These are phyloP conservation scores for Pseudonitzschia multiseries DNA, from an alignment of 108 stramenopile species.

Conservation along the genomic window DNA sequence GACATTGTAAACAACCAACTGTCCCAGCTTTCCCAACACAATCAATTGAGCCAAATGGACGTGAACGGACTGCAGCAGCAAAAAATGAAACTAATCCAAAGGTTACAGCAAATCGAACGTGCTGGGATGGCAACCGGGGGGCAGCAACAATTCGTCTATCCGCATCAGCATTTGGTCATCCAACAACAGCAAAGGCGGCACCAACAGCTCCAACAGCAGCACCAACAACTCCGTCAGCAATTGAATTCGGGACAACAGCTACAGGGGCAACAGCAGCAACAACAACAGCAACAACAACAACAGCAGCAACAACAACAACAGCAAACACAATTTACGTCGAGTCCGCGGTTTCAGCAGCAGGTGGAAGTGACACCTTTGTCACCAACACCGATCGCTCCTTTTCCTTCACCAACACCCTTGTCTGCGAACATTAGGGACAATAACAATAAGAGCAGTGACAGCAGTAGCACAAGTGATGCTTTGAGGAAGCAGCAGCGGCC, in stretches of 20 bases:
- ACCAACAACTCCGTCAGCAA: constrained; percentile 11
- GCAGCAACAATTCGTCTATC: background rate
- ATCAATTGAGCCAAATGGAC: background rate
- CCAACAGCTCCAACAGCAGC: constrained; percentile 4
- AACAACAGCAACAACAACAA: too few relatives aligned
- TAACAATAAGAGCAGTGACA: constrained; percentile 13
- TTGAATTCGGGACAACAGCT: background rate
- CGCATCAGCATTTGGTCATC: background rate
- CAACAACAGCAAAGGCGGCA: constrained; percentile 14
- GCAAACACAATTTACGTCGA: constrained; percentile 6
- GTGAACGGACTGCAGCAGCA: constrained; percentile 12
- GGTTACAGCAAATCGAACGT: constrained; percentile 22
- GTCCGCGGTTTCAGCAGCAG: background rate
- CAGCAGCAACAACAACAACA: constrained; percentile 18
- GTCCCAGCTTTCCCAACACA: constrained; percentile 5
- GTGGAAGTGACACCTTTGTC: background rate
- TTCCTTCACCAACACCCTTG: background rate
- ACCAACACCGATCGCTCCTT: constrained; percentile 15
- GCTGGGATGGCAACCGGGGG: background rate
- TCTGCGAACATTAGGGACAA: background rate
- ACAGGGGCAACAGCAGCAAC: constrained; percentile 7
- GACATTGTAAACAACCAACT: constrained; percentile 8
- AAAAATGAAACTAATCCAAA: constrained; percentile 25
- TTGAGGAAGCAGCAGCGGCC: background rate
- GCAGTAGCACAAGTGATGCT: background rate